Base-by-base conservation (phyloP, 768 basidiomycete species). In the Porphyrellus cyaneotinctus region DNA sequence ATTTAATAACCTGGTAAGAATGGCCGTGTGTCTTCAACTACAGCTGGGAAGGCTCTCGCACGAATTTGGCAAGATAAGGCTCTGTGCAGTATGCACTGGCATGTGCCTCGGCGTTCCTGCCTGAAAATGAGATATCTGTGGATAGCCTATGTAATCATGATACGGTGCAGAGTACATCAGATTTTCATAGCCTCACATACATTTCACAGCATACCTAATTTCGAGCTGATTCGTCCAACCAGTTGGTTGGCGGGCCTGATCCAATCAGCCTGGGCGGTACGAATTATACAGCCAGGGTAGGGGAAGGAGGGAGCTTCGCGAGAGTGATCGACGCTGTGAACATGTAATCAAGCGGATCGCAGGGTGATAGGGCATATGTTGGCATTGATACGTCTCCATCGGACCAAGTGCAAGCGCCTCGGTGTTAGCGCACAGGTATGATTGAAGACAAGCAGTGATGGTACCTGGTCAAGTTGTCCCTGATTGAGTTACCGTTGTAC, bases 191-290 rank as follows among this genome's bases (percentile, higher is more conserved):
- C 59, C 31, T 36, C 49, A n/a, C 20, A 13, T 51, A 23, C 46
- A 33, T 35, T 41, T 43, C 38, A 49, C 35, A 51, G 43, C 30
- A 43, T 47, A 37, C 33, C 37, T 48, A 31, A 51, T 45, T 45
- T 30, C 26, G 31, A 43, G 39, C n/a, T 48, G 50, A 49, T 58
- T 48, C 5, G 37, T 42, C 28, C 41, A 24, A 62, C 62, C 56
- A 54, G 22, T 44, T 50, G 10, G n/a, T n/a, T n/a, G n/a, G n/a
- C n/a, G n/a, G 42, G 36, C 17, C 6, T 61, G 58, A 60, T 59
- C 41, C 51, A 49, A 60, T 60, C 59, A 58, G 22, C 46, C 44
- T 42, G 23, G 48, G 38, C 12, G 31, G 31, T 35, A 31, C 22
- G 51, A 45, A 23, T 13, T 38, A 31, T 51, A 49, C 42, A 43